Conservation (phyloP, 2,329 filamentous ascomycete species). For the Falciphora oryzae region DNA sequence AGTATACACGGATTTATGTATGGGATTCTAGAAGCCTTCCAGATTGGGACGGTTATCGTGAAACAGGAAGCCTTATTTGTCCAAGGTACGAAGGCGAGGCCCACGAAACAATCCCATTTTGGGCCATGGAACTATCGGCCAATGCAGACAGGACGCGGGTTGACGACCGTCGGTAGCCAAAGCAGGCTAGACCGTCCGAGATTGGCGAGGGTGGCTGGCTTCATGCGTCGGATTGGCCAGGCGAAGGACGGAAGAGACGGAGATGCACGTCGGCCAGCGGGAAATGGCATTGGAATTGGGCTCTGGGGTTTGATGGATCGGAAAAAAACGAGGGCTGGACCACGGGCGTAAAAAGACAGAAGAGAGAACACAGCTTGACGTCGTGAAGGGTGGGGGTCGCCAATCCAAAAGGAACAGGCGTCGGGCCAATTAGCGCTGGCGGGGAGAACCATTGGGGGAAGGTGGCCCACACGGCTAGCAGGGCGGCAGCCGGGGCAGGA, state of each 20-base stretch:
- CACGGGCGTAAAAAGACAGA: too few relatives aligned
- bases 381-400: neutral
- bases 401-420: neutral
- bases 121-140: too few relatives aligned
- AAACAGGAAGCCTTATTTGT: too few relatives aligned
- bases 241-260: too few relatives aligned
- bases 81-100: too few relatives aligned
- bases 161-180: neutral
- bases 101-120: too few relatives aligned
- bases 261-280: too few relatives aligned
- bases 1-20: neutral
- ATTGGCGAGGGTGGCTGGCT: too few relatives aligned
- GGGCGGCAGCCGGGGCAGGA: neutral
- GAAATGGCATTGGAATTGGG: too few relatives aligned
- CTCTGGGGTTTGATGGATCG: neutral
- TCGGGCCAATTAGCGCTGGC: neutral
- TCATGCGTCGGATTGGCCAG: too few relatives aligned
- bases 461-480: neutral
- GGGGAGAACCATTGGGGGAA: neutral
- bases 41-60: neutral
- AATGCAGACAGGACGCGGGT: neutral
- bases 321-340: too few relatives aligned
- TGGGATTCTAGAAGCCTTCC: neutral
- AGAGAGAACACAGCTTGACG: neutral
- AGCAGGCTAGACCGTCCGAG: neutral